A percentile compares a stretch with the other conserved stretches of the same genome.
Conservation (phyloP, 2,329 filamentous ascomycete genomes). For the Rhynchosporium secalis region DNA sequence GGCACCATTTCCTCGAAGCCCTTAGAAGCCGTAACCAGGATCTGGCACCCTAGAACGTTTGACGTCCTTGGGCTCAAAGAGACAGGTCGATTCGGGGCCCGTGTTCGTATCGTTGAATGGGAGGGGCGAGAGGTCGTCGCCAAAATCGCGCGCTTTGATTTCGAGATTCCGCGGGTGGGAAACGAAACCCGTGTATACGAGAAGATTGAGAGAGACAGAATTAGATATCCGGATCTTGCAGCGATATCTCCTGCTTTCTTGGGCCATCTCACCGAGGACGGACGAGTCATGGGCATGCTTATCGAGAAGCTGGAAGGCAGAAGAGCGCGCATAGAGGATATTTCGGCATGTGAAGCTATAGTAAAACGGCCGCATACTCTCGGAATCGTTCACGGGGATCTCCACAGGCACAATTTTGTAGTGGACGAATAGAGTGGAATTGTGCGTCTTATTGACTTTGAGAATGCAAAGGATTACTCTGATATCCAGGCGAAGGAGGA, state of each 20-base stretch:
- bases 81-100: slow-evolving; percentile 15
- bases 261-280: slow-evolving; percentile 38
- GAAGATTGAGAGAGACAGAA: slow-evolving; percentile 29
- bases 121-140: slow-evolving; percentile 17
- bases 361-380: slow-evolving; percentile 39
- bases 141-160: slow-evolving; percentile 25
- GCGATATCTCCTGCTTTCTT: slow-evolving; percentile 38
- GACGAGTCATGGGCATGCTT: slow-evolving; percentile 38
- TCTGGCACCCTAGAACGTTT: slow-evolving; percentile 17
- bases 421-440: slow-evolving; percentile 31
- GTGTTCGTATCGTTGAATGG: slow-evolving; percentile 18
- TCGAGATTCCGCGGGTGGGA: slow-evolving; percentile 25
- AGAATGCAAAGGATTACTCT: slow-evolving; percentile 26
- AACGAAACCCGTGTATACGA: slow-evolving; percentile 24
- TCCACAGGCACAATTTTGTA: slow-evolving; percentile 43
- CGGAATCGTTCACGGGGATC: slow-evolving; percentile 42
- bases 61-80: slow-evolving; percentile 18
- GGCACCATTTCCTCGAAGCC: slow-evolving; percentile 15
- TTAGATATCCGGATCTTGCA: slow-evolving; percentile 23
- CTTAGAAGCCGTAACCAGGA: slow-evolving; percentile 12
- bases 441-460: slow-evolving; percentile 42
- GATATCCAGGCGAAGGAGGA: slow-evolving; percentile 13
- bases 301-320: slow-evolving; percentile 37
- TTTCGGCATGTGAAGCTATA: slow-evolving; percentile 33
- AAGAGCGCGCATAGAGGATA: slow-evolving; percentile 36